Base-by-base conservation (phyloP, 371 early-diverging fungal genomes). In the Mortierella sp. region DNA sequence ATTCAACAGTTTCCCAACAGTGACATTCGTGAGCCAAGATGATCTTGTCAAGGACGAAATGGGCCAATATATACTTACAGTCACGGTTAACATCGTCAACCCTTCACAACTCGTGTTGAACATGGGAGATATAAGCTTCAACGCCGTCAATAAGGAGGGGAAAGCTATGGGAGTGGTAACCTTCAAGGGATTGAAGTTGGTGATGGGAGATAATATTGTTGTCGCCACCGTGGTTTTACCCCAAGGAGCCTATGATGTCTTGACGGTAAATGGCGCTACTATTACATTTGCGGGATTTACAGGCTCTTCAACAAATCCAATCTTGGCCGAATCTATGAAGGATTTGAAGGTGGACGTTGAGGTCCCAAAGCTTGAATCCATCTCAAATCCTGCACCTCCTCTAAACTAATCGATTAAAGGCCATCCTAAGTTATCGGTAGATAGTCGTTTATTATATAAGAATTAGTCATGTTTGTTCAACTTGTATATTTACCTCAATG, bases 11-110 rank as follows among this genome's bases (percentile, higher is more conserved):
- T 51, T 66, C 3, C 22, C 32, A 0, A 23, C 29, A 5, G 51
- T 61, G 32, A 4, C n/a, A 31, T 72, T 29, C 32, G 7, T 56
- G 31, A 31, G 23, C 1, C 43, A 42, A 35, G 34, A 4, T 10
- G 28, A 31, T 31, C 17, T 53, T 22, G 34, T 35, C 43, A 13
- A 23, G 22, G 57, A 55, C 34, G n/a, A 55, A 0, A 54, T 55
- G 5, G 62, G 35, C 19, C 19, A 13, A 15, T 69, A 53, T 19
- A 23, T 35, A 2, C 61, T 69, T 17, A 60, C 53, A 0, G 29
- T 54, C 10, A n/a, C 8, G 7, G 10, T 61, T 26, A 72, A 66
- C 42, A 62, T 72, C 42, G 2, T 29, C 32, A 72, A 66, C 63
- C 63, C 58, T 28, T 66, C 66, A 15, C 60, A 66, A 10, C 37